Evolutionary conservation across 2,329 filamentous ascomycete species (phyloP), one percentile per base, ranked within the genome.

Genomic region (Diaporthe capsici): DNA sequence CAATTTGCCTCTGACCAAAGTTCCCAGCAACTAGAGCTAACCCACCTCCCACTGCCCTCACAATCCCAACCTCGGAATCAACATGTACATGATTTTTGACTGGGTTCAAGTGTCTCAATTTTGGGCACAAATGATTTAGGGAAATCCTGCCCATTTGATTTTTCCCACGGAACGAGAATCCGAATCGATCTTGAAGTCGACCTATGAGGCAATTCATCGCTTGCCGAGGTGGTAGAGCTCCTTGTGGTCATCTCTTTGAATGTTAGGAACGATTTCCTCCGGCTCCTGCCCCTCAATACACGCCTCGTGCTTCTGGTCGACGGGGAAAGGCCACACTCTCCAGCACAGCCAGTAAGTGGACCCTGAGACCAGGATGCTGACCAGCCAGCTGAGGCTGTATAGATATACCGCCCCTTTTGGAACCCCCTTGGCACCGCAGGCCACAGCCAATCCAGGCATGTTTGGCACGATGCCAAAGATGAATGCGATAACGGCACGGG

Each of bases 301-400:
- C 31, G 7, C 20, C 17, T 73, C 61, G 1, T 73, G 12, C 12
- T 34, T 57, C 47, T 68, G 47, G 22, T 73, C 72, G 20, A 58
- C 28, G 1, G 47, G 58, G 4, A 73, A 73, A n/a, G 72, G 72
- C 58, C 72, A 68, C 10, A 39, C 7, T 28, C 28, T 73, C 72
- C 72, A 73, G n/a, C 25, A 55, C 25, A 73, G 25, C 72, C 72
- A 73, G 49, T 73, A 67, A 12, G 51, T 47, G 10, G 20, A 58
- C 25, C 47, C 72, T 10, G 72, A 63, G 73, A 79, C 75, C 51
- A 80, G 79, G 60, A 82, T 82, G 2, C 81, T 81, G 31, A 81
- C 81, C 17, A 82, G 55, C 81, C 81, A 82, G 42, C 82, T 82
- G 25, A 82, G 78, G 44, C 74, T 77, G 73, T 82, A 82, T 42